These are phyloP conservation scores for Aspergillus cavernicola DNA, from an alignment of 495 filamentous ascomycete genomes.

Conservation along the genomic window DNA sequence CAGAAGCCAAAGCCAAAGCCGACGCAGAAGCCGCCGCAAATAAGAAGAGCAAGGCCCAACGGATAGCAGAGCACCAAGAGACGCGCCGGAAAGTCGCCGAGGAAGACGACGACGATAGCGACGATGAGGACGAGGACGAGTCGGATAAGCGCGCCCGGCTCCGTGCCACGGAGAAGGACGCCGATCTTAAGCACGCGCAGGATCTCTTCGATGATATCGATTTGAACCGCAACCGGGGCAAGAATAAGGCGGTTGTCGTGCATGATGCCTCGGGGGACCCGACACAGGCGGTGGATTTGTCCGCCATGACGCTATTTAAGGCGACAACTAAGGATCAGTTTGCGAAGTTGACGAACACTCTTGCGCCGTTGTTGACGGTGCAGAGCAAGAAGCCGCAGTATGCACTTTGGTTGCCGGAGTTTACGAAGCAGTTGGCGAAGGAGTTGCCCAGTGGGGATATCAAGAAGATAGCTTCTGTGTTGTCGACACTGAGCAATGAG, in stretches of 20 bases:
- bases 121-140: constrained; percentile 62
- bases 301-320: constrained; percentile 78
- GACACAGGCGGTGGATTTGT: constrained; percentile 73
- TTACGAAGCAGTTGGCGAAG: constrained; percentile 79
- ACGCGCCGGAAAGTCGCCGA: constrained; percentile 40
- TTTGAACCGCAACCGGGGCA: constrained; percentile 61
- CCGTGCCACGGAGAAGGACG: constrained; percentile 74
- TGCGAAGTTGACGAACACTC: constrained; percentile 62
- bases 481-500: constrained; percentile 89
- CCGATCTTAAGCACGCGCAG: constrained; percentile 86
- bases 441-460: constrained; percentile 87
- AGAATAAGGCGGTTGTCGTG: constrained; percentile 57
- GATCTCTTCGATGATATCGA: constrained; percentile 84
- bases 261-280: constrained; percentile 63
- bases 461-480: constrained; percentile 83
- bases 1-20: constrained; percentile 81
- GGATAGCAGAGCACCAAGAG: constrained; percentile 71
- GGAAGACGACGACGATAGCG: constrained; percentile 49
- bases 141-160: constrained; percentile 66
- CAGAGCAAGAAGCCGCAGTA: constrained; percentile 91
- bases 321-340: constrained; percentile 85
- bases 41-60: constrained; percentile 86
- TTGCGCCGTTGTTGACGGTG: constrained; percentile 68
- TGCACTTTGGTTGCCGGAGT: constrained; percentile 82
- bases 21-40: constrained; percentile 87